Percentiles rank a stretch among this genome's conserved stretches.
These are phyloP conservation scores for Podaxis pistillaris DNA, from an alignment of 768 basidiomycete genomes.

Conservation along the genomic window DNA sequence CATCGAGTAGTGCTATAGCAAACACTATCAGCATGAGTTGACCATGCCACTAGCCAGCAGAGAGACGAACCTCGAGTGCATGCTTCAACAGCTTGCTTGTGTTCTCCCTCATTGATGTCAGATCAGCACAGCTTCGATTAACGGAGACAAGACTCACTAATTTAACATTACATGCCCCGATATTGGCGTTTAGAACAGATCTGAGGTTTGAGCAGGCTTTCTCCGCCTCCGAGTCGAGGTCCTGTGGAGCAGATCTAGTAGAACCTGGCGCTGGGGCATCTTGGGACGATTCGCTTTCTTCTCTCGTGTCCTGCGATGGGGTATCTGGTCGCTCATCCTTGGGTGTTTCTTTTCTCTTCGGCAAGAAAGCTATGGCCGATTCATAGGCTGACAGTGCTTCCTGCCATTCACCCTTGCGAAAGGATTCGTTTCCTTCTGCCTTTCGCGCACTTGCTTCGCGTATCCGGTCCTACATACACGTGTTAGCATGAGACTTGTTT, in stretches of 20 bases:
- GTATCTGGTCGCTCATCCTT: background rate
- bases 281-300: conserved; percentile 21
- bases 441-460: conserved; percentile 61
- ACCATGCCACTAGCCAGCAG: background rate
- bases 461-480: conserved; percentile 18
- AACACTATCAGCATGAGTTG: background rate
- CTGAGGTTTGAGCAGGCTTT: conserved; percentile 33
- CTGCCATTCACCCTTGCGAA: conserved; percentile 63
- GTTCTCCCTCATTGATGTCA: conserved; percentile 52
- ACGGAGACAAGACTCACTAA: conserved; percentile 47
- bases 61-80: conserved; percentile 66
- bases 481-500: background rate
- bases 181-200: conserved; percentile 81
- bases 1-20: conserved; percentile 73
- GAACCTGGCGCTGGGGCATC: conserved; percentile 2
- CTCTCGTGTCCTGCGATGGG: conserved; percentile 15
- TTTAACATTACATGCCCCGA: conserved; percentile 82
- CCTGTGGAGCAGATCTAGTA: background rate
- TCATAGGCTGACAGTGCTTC: conserved; percentile 72
- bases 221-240: conserved; percentile 20
- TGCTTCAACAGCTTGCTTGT: conserved; percentile 76
- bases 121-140: conserved; percentile 9
- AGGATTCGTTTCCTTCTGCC: conserved; percentile 70
- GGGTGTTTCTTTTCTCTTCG: conserved; percentile 35
- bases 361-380: conserved; percentile 65